Base-by-base conservation (phyloP, 768 basidiomycete species). In the Lyophyllum decastes region DNA sequence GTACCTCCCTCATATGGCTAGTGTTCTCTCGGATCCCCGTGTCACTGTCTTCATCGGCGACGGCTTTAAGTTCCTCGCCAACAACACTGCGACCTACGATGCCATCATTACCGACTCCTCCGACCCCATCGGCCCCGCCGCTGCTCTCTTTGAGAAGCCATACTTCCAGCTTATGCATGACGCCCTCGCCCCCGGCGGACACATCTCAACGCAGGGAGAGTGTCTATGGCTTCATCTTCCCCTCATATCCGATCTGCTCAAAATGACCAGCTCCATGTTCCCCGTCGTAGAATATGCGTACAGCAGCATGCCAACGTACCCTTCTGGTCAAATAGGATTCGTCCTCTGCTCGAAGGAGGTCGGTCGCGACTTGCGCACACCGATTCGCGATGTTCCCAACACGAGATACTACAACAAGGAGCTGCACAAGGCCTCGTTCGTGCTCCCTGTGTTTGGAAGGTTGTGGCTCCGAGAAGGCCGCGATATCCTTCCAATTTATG, bases 51-150 rank as follows among this genome's bases (percentile, higher is more conserved):
- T 84, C 76, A 84, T 98, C 66, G 96, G 95, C 47, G 95, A 98
- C 64, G 96, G 96, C 45, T 97, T 98, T 87, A 92, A 94, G 72
- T 98, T 95, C 81, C 86, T 99, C 48, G 86, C 87, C 12, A 90
- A 94, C 50, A 89, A 96, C 75, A 83, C 89, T 64, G 78, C 85
- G 49, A 86, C 86, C 50, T 97, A 96, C 85, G 96, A 99, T 70
- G 93, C 92, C 59, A 98, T 99, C 78, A 92, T 99, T 77, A 99
- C 96, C 61, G 96, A 99, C 73, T 98, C 95, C 19, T 97, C 95
- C 21, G 96, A 98, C 73, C 96, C 96, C 38, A 94, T 98, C 54
- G 96, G 96, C 43, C 96, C 96, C 43, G 96, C 96, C 45, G 89
- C 87, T 45, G 84, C 90, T 22, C 89, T 98, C 62, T 98, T 99